These are phyloP conservation scores for Metarhizium anisopliae DNA, from an alignment of 2,329 filamentous ascomycete species.

Conservation along the genomic window DNA sequence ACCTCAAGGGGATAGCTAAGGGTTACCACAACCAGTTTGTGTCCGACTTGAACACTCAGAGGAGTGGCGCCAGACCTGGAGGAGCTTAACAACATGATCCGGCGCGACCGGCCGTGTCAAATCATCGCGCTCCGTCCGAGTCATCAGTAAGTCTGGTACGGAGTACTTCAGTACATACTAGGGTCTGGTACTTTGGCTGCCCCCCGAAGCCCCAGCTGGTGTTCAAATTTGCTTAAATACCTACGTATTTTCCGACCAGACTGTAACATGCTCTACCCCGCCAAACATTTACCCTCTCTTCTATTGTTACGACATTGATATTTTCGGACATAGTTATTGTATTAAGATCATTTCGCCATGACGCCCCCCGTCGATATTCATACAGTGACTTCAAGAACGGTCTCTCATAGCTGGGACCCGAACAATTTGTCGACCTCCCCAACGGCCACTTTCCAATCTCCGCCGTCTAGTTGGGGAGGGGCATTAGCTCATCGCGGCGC, in stretches of 20 bases:
- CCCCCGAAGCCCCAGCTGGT: too few relatives aligned
- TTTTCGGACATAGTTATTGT: background rate
- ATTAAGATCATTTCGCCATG: constrained; percentile 21
- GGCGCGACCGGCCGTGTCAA: too few relatives aligned
- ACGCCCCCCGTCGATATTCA: constrained; percentile 38
- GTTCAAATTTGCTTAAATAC: background rate
- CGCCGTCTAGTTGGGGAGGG: constrained; percentile 52
- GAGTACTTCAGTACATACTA: too few relatives aligned
- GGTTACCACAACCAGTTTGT: too few relatives aligned
- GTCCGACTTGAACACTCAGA: too few relatives aligned
- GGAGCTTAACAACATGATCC: too few relatives aligned
- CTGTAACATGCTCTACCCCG: background rate
- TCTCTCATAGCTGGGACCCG: constrained; percentile 49
- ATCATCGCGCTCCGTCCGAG: too few relatives aligned
- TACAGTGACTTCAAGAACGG: constrained; percentile 25
- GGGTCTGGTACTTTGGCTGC: too few relatives aligned
- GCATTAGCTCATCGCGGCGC: constrained; percentile 28
- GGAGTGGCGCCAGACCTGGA: too few relatives aligned
- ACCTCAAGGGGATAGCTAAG: too few relatives aligned
- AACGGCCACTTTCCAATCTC: constrained; percentile 64
- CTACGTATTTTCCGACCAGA: background rate
- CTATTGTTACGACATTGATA: background rate
- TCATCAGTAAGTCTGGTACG: too few relatives aligned
- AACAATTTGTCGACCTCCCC: constrained; percentile 62
- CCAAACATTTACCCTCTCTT: background rate